Conservation (phyloP, 306 rosid species). For the Cucumis melo region DNA sequence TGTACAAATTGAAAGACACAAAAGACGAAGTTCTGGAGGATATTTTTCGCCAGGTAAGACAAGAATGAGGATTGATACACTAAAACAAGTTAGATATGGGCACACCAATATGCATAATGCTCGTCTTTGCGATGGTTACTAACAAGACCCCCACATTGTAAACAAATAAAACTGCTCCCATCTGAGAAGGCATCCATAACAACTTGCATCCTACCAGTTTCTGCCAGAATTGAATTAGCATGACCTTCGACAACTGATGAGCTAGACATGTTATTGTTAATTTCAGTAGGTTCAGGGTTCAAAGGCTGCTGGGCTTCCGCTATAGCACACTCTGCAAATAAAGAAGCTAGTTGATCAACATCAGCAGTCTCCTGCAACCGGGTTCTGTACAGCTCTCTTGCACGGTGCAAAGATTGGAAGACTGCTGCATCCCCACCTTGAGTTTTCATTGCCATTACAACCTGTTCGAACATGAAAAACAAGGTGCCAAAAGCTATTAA, state of each 20-base stretch:
- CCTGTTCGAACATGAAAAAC: slow-evolving; percentile 32
- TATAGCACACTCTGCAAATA: slow-evolving; percentile 95
- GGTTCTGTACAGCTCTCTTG: slow-evolving; percentile 60
- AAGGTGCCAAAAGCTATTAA: not conserved
- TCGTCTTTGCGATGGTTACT: slow-evolving; percentile 77
- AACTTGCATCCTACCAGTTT: slow-evolving; percentile 78
- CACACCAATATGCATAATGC: slow-evolving; percentile 84
- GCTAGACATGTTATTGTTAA: not conserved
- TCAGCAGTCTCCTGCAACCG: slow-evolving; percentile 57
- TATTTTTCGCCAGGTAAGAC: not conserved
- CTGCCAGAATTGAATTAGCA: slow-evolving; percentile 63
- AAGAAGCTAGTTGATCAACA: slow-evolving; percentile 73
- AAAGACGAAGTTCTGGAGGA: not conserved
- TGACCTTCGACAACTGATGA: slow-evolving; percentile 27
- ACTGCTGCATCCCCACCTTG: slow-evolving; percentile 91
- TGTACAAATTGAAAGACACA: not conserved
- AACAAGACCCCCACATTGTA: slow-evolving; percentile 94
- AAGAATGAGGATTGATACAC: not conserved
- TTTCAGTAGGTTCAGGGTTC: slow-evolving; percentile 21
- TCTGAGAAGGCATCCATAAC: slow-evolving; percentile 90
- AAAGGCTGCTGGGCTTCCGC: slow-evolving; percentile 74
- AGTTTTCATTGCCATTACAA: slow-evolving; percentile 54
- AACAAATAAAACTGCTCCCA: slow-evolving; percentile 90
- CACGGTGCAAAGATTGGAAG: slow-evolving; percentile 60
- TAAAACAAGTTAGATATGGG: slow-evolving; percentile 22